Base-by-base conservation (phyloP, 2,329 filamentous ascomycete genomes). In the Verticillium tricorpus region DNA sequence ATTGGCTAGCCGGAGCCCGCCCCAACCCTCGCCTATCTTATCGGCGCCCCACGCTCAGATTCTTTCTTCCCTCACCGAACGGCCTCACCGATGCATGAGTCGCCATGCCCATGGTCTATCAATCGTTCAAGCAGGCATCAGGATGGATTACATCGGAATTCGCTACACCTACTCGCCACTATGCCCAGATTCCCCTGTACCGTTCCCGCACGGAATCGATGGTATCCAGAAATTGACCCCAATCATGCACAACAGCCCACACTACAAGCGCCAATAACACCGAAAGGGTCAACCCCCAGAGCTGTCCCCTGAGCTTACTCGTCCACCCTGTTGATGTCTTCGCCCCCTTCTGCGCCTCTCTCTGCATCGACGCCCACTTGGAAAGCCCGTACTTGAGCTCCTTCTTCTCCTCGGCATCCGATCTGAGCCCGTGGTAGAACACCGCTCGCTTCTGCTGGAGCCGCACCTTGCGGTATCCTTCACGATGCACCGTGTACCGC, bases 401-500 rank as follows among this genome's bases (percentile, higher is more conserved):
- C 17, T 60, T 58, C 2, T 58, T 32, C 55, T 75, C 71, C 3
- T 69, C 68, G 2, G 31, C 32, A 17, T 70, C 66, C 11, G 67
- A 25, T 5, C 61, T 22, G 2, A 65, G 60, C 11, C 73, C 73
- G 12, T 67, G 58, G 22, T 75, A 75, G 58, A 69, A 75, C 14
- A 72, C 66, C 14, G 69, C 71, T 12, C 70, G 69, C 45, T 50
- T 50, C n/a, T 22, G 19, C 14, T 50, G 45, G 8, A 71, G 63
- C 3, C 69, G 61, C 62, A 69, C 64, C 25, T 73, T 61, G 2
- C 39, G 69, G 54, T 68, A 69, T 7, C 70, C 68, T 11, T 61
- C 61, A 5, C 61, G 63, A 25, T 25, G 4, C 28, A 59, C 14
- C 15, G 59, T 67, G 63, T 69, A 60, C 14, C 67, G 68, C 52